A percentile compares a stretch with the other conserved stretches of the same genome.
Conservation (phyloP, 768 basidiomycete genomes). For the Phylloporus sp. region DNA sequence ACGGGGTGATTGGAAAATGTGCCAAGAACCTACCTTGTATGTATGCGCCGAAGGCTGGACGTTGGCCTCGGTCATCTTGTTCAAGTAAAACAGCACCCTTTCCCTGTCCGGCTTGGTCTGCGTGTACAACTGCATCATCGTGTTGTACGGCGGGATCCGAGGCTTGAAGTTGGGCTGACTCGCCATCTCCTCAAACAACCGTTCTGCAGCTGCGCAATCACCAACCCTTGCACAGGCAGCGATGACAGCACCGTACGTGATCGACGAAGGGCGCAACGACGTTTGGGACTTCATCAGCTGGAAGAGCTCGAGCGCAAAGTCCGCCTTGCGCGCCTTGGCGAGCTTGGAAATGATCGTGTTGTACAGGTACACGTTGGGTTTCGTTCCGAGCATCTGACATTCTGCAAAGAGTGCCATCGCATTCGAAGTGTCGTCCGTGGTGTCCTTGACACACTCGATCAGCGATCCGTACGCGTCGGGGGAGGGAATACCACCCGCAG, state of each 20-base stretch:
- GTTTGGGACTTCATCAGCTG: slow-evolving; percentile 67
- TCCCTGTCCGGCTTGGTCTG: slow-evolving; percentile 84
- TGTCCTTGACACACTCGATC: slow-evolving; percentile 83
- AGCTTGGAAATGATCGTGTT: slow-evolving; percentile 98
- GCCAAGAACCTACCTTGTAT: slow-evolving; percentile 64
- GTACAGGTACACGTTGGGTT: slow-evolving; percentile 83
- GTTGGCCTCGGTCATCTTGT: slow-evolving; percentile 52
- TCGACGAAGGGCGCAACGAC: slow-evolving; percentile 63
- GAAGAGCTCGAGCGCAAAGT: slow-evolving; percentile 84
- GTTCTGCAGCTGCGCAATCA: slow-evolving; percentile 75
- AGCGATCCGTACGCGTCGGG: slow-evolving; percentile 92
- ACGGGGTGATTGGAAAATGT: background rate
- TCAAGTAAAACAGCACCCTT: slow-evolving; percentile 69
- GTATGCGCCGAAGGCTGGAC: slow-evolving; percentile 85
- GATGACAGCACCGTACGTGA: slow-evolving; percentile 94
- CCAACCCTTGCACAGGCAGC: slow-evolving; percentile 92
- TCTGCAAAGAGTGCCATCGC: slow-evolving; percentile 84
- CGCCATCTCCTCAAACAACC: slow-evolving; percentile 83
- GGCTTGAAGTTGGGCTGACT: slow-evolving; percentile 70
- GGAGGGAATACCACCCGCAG: slow-evolving; percentile 70
- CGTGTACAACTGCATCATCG: slow-evolving; percentile 96
- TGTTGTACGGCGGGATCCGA: slow-evolving; percentile 93
- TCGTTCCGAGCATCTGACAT: slow-evolving; percentile 59
- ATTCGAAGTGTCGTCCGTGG: slow-evolving; percentile 90
- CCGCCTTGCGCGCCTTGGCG: slow-evolving; percentile 90